Evolutionary conservation across 495 filamentous ascomycete genomes (phyloP).

Genomic region (Talaromyces proteolyticus): DNA sequence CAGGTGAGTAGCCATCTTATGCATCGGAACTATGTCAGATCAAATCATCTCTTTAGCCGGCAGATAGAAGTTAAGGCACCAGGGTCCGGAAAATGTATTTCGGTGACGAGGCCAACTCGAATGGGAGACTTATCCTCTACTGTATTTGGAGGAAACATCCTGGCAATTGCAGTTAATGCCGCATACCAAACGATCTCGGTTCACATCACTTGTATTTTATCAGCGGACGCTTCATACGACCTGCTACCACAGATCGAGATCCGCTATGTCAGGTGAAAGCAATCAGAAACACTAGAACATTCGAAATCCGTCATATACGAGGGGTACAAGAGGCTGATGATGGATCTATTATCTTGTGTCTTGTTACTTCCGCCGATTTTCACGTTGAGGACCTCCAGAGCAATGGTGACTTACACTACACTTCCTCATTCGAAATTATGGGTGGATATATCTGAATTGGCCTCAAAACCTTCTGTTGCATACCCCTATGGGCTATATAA

Average conservation of each 20-base stretch:
- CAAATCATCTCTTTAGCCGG: too few relatives aligned
- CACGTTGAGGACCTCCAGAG: constrained; percentile 9
- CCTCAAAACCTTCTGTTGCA: background rate
- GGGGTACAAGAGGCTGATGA: constrained; percentile 5
- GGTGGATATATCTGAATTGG: background rate
- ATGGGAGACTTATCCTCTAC: constrained; percentile 7
- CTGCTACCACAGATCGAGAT: constrained; percentile 2
- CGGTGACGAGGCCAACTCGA: constrained; percentile 2
- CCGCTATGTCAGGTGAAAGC: constrained; percentile 7
- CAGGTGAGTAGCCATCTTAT: too few relatives aligned
- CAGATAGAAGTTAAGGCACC: too few relatives aligned
- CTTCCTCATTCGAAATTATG: background rate
- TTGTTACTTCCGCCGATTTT: constrained; percentile 11
- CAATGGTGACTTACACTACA: constrained; percentile 8
- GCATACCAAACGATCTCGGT: constrained; percentile 8
- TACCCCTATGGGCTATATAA: background rate
- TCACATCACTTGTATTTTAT: constrained; percentile 10
- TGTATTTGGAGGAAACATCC: constrained; percentile 10
- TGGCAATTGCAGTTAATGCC: constrained; percentile 10
- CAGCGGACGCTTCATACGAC: constrained; percentile 7
- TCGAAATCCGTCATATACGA: constrained; percentile 8
- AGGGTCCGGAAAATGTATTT: too few relatives aligned
- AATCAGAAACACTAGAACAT: constrained; percentile 6
- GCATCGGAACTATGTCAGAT: too few relatives aligned
- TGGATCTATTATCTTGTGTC: constrained; percentile 4